These are phyloP conservation scores for Chlamydomonas eustigma DNA, from an alignment of 139 green algal species.

Conservation along the genomic window DNA sequence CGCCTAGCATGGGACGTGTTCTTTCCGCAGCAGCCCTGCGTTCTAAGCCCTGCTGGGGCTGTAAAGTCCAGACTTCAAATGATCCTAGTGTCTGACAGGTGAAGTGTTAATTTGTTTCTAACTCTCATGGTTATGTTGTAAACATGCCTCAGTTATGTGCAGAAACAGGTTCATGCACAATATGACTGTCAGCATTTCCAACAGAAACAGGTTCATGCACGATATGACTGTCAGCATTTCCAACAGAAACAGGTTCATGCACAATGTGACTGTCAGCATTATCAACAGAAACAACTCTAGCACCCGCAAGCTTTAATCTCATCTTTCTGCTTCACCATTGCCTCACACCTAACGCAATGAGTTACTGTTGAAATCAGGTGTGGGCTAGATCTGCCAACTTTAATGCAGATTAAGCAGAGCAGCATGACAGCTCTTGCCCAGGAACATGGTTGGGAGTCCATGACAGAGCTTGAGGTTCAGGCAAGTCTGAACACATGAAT, in stretches of 20 bases:
- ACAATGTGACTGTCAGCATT: no score
- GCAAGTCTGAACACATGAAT: no score
- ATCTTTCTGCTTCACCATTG: background rate
- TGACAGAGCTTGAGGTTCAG: slow-evolving; percentile 39
- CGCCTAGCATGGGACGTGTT: slow-evolving; percentile 40
- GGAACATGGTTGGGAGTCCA: slow-evolving; percentile 7
- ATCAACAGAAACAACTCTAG: background rate
- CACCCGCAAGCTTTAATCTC: background rate
- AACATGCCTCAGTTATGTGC: no score
- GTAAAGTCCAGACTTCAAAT: slow-evolving; percentile 31
- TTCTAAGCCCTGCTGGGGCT: background rate
- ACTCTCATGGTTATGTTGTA: no score
- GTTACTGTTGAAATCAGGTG: slow-evolving; percentile 20
- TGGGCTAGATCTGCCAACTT: slow-evolving; percentile 25
- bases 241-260: no score
- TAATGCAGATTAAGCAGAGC: slow-evolving; percentile 29
- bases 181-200: no score
- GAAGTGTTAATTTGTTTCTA: background rate
- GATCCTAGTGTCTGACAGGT: slow-evolving; percentile 41
- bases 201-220: no score
- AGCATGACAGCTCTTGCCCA: slow-evolving; percentile 28
- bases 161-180: no score
- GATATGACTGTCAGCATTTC: no score
- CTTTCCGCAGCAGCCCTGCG: slow-evolving; percentile 20
- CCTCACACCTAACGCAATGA: background rate